These are phyloP conservation scores for Clitopilus hobsonii DNA, from an alignment of 768 basidiomycete genomes.

Conservation along the genomic window DNA sequence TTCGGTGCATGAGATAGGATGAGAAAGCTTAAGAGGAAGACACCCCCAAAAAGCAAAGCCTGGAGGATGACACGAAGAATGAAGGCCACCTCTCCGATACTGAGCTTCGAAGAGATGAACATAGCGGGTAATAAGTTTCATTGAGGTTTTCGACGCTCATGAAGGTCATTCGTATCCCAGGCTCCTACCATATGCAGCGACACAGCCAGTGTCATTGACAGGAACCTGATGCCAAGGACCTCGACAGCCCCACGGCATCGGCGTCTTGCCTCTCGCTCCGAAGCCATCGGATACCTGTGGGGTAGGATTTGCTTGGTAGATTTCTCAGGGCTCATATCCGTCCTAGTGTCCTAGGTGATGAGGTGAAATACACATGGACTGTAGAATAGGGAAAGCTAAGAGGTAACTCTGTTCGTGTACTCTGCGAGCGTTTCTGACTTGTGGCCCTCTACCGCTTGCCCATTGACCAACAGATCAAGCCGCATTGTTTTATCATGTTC, in stretches of 20 bases:
- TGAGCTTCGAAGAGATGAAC: constrained; percentile 4
- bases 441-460: not conserved
- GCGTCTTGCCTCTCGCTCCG: too few species aligned
- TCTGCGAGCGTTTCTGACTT: not conserved
- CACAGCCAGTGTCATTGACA: too few species aligned
- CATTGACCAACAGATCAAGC: constrained; percentile 7
- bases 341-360: too few species aligned
- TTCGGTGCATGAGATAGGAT: constrained; percentile 16
- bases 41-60: constrained; percentile 14
- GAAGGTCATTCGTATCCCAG: not conserved
- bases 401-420: not conserved
- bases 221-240: too few species aligned
- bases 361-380: not conserved
- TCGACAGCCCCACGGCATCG: too few species aligned
- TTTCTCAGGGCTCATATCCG: too few species aligned
- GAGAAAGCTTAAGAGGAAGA: constrained; percentile 14
- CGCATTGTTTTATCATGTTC: constrained; percentile 2
- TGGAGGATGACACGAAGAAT: constrained; percentile 19
- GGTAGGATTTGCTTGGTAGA: too few species aligned
- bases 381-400: not conserved
- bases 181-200: too few species aligned
- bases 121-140: not conserved
- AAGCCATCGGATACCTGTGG: too few species aligned
- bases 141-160: not conserved
- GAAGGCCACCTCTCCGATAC: constrained; percentile 18